Evolutionary conservation across 2,329 filamentous ascomycete genomes (phyloP), one percentile per base, ranked within the genome.

Genomic region (Nigrospora oryzae): DNA sequence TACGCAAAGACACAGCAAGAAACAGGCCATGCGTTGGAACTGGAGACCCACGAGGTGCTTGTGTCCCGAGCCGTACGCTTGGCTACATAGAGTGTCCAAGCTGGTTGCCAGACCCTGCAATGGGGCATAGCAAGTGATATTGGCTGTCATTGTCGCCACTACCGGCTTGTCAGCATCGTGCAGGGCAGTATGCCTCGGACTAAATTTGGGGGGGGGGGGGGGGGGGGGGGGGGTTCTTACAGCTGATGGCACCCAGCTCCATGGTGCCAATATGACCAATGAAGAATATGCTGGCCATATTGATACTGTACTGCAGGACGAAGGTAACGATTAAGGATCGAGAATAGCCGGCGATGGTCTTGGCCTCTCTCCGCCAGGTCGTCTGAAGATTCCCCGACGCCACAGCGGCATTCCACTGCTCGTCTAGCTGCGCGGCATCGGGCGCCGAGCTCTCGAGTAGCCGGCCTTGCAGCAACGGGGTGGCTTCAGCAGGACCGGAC

Each of bases 1-100:
- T 23, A 91, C 71, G 1, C 82, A 81, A 48, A 89, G 73, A 1
- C 75, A 53, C 72, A 83, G 80, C 3, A 91, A 71, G 58, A 94
- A 91, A 57, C 75, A 86, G 1, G 84, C 70, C 86, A 91, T 91
- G 40, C 86, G 74, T 63, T 93, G 86, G 50, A 89, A 71, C 56
- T 93, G 86, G 45, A 93, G 64, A 2, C 87, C 91, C 47, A 97
- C 91, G 5, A 97, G 77, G 53, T 90, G 86, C 60, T 86, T 94
- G 61, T 85, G 86, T 0, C 91, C 91, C 1, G 87, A 94, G 3
- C 93, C 91, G 60, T 94, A 97, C 1, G 93, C 91, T 64, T 97
- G 91, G 0, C 91, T 81, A 62, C 91, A 96, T 3, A 97, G 79
- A 0, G 91, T 97, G 64, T 97, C 91, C 34, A 97, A 72, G 51